Percentiles rank a stretch among this genome's conserved stretches.
phyloP scores from a whole-genome alignment of 2,329 filamentous ascomycete genomes.

The Torrubiellomyces zombiae region DNA sequence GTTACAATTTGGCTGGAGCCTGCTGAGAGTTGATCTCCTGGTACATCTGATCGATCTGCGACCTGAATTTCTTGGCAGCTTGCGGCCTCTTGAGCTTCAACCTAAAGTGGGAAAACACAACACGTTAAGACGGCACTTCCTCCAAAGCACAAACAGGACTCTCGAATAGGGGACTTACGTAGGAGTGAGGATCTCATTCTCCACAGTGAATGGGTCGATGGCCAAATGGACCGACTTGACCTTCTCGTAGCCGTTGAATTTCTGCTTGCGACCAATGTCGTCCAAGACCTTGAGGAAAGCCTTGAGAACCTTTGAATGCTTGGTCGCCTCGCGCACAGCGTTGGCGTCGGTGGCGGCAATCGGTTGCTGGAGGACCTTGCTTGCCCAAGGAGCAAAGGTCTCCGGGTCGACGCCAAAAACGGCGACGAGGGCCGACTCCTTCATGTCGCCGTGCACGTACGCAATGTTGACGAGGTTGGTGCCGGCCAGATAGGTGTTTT shows the following conservation, averaged over 20 bases:
- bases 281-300: slow-evolving; percentile 68
- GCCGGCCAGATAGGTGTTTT: slow-evolving; percentile 82
- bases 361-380: slow-evolving; percentile 53
- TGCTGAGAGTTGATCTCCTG: slow-evolving; percentile 34
- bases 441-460: slow-evolving; percentile 80
- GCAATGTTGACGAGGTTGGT: slow-evolving; percentile 61
- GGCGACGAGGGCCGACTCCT: slow-evolving; percentile 66
- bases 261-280: slow-evolving; percentile 60
- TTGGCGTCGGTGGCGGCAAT: slow-evolving; percentile 48
- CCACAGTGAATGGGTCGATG: slow-evolving; percentile 80
- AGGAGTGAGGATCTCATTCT: slow-evolving; percentile 78
- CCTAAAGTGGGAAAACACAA: slow-evolving; percentile 14
- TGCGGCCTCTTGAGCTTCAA: slow-evolving; percentile 45
- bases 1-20: too few species aligned
- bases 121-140: not conserved
- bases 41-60: slow-evolving; percentile 40
- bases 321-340: slow-evolving; percentile 49
- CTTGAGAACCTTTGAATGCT: slow-evolving; percentile 53
- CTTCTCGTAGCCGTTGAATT: slow-evolving; percentile 83
- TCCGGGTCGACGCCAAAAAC: slow-evolving; percentile 82
- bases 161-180: slow-evolving; percentile 44
- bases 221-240: slow-evolving; percentile 59
- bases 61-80: slow-evolving; percentile 32
- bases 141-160: not conserved
- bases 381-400: slow-evolving; percentile 64